Base-by-base conservation (phyloP, 176 grass and related monocot genomes). In the Phoenix roebelenii region DNA sequence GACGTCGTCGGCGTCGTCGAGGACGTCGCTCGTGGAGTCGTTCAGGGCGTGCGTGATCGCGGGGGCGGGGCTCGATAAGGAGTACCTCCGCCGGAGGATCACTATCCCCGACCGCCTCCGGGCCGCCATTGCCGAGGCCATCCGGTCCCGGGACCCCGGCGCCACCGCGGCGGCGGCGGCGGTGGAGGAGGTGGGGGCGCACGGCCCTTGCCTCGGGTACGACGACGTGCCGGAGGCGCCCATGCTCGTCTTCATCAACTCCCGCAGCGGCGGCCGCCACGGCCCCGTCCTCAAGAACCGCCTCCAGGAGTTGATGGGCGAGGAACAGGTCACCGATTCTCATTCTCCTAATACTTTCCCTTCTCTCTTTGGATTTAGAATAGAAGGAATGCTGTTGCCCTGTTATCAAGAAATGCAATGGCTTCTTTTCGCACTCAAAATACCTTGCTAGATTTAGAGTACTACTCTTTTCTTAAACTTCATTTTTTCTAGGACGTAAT, bases 221-320 rank as follows among this genome's bases (percentile, higher is more conserved):
- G 87, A 91, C 72, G 74, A 74, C 7, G 18, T 52, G 51, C 75
- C 84, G 16, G 84, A 91, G 72, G 71, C 72, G 23, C 92, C 92
- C 15, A 68, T 97, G 20, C 52, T 97, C 30, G 87, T 85, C 1
- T 91, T 97, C 68, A 76, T 97, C 53, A 97, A 97, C 74, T 89
- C 83, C 53, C 84, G 79, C 19, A 97, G 92, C 29, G 92, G 92
- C n/a, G 87, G 84, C 0, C 86, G 84, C 25, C 81, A 85, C 44
- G 93, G 93, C 3, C 78, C 84, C 24, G 68, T 97, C 79, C 76
- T 97, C 60, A 97, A 91, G 69, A 58, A 80, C 60, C 79, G 87
- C 68, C 76, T 91, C 53, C 79, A 97, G 77, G 81, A 85, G 22
- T 77, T 97, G 69, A 88, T 91, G 56, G 87, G 87, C 20, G 78